Percentiles rank a stretch among this genome's conserved stretches.
Evolutionary conservation across 1,139 yeast genomes (phyloP).

Genomic region (Wickerhamomyces sp.): DNA sequence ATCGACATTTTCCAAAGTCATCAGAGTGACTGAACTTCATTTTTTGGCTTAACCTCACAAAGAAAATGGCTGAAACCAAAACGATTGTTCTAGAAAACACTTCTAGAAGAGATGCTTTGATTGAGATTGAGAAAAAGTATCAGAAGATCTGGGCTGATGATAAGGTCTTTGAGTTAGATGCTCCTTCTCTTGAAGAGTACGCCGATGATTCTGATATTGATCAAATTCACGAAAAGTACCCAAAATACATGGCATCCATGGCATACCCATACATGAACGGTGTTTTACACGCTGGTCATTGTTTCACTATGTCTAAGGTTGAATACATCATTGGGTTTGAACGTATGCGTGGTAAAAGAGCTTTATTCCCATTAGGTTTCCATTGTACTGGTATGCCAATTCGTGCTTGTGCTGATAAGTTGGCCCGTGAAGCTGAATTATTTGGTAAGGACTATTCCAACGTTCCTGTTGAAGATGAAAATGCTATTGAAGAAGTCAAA

Average conservation of each 20-base stretch:
- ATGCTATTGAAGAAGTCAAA: slow-evolving; percentile 37
- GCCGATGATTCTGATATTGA: slow-evolving; percentile 50
- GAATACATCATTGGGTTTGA: slow-evolving; percentile 94
- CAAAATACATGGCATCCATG: slow-evolving; percentile 90
- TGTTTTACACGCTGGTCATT: slow-evolving; percentile 95
- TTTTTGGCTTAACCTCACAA: too few relatives aligned
- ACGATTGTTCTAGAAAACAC: slow-evolving; percentile 47
- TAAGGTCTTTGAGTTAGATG: slow-evolving; percentile 78
- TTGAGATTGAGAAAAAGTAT: slow-evolving; percentile 84
- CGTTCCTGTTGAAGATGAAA: slow-evolving; percentile 56
- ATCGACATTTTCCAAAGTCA: too few relatives aligned
- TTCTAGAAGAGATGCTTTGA: slow-evolving; percentile 88
- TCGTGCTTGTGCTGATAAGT: slow-evolving; percentile 93
- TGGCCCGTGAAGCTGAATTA: slow-evolving; percentile 84
- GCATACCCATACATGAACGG: slow-evolving; percentile 99
- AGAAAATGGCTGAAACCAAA: slow-evolving; percentile 23
- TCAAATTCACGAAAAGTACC: slow-evolving; percentile 71
- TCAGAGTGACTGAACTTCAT: too few relatives aligned
- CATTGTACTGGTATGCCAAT: slow-evolving; percentile 99
- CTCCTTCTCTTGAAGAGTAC: slow-evolving; percentile 72
- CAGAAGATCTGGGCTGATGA: slow-evolving; percentile 86
- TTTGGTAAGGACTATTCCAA: slow-evolving; percentile 81
- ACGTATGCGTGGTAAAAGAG: slow-evolving; percentile 90
- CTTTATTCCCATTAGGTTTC: slow-evolving; percentile 94
- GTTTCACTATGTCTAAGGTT: slow-evolving; percentile 90